Evolutionary conservation across 169 alveolate genomes (phyloP), one percentile per base, ranked within the genome.

Genomic region (Plasmodium berghei): DNA sequence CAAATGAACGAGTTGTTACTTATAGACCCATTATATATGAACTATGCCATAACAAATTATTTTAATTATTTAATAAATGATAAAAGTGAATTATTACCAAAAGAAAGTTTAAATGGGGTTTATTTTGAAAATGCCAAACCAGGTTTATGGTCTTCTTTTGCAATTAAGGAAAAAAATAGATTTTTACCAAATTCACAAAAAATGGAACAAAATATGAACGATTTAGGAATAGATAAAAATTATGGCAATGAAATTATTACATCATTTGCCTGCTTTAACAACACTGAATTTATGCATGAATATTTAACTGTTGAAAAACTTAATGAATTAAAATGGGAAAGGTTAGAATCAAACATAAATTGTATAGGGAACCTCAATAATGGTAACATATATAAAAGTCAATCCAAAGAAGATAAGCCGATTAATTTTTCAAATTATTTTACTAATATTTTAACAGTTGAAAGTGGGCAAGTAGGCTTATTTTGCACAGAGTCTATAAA

Each of bases 381-480:
- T 16, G 48, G 16, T 14, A 16, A 5, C 9, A 54, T 9, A 6
- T 12, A 72, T 20, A 61, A 22, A 4, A 22, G 6, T 8, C n/a
- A 14, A 20, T 20, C 26, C 9, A 10, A 14, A 5, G 70, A 24
- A 24, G 42, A 34, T 34, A 34, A 34, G 0, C 18, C 54, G 0
- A 16, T 70, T 24, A 34, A 49, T 28, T 52, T 86, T 16, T 22
- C 40, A 61, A 86, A 86, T 70, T 86, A 86, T 58, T 86, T 86
- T 22, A 71, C 91, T 12, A 86, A 86, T 24, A 45, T 86, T 52
- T 48, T 86, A 69, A 86, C 91, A 26, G 46, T 72, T 1, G 91
- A 86, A 54, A 77, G 95, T 70, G 95, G 95, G 3, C 90, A 89
- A 46, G 92, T 85, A n/a, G 95, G 95, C 0, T 28, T 92, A 34